A percentile compares a stretch with the other conserved stretches of the same genome.
These are phyloP conservation scores for Boletus tylopilopsis DNA, from an alignment of 768 basidiomycete genomes.

Conservation along the genomic window DNA sequence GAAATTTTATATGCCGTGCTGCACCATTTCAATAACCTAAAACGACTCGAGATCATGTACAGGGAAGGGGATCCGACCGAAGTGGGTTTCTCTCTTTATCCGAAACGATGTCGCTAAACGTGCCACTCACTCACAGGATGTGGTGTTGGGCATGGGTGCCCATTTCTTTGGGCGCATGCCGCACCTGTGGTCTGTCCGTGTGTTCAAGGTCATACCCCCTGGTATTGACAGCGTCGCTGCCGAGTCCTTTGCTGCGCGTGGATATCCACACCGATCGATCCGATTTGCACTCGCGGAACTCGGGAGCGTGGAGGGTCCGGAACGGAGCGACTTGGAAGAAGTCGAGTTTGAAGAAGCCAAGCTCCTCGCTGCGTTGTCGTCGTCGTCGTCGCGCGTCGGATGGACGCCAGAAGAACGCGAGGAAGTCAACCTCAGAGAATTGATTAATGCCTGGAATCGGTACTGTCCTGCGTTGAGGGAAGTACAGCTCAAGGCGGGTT, in stretches of 20 bases:
- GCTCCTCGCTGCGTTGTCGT: neutral
- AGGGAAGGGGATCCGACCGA: slow-evolving; percentile 37
- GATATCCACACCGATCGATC: slow-evolving; percentile 10
- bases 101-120: neutral
- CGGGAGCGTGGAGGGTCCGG: slow-evolving; percentile 4
- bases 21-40: slow-evolving; percentile 34
- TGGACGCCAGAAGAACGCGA: slow-evolving; percentile 19
- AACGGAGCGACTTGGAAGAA: slow-evolving; percentile 19
- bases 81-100: slow-evolving; percentile 25
- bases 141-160: slow-evolving; percentile 41
- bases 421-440: slow-evolving; percentile 29
- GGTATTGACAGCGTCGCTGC: slow-evolving; percentile 7
- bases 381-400: neutral
- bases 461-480: slow-evolving; percentile 37
- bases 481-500: slow-evolving; percentile 40
- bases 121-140: slow-evolving; percentile 26
- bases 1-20: slow-evolving; percentile 42
- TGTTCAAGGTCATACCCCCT: slow-evolving; percentile 31
- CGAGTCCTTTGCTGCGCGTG: slow-evolving; percentile 1
- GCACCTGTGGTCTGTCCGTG: slow-evolving; percentile 35
- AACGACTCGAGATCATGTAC: slow-evolving; percentile 40
- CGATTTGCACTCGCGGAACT: slow-evolving; percentile 11
- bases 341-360: slow-evolving; percentile 20
- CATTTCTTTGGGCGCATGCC: slow-evolving; percentile 38
- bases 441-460: slow-evolving; percentile 43